These are phyloP conservation scores for Aspergillus thermomutatus DNA, from an alignment of 2,329 filamentous ascomycete species.

Conservation along the genomic window DNA sequence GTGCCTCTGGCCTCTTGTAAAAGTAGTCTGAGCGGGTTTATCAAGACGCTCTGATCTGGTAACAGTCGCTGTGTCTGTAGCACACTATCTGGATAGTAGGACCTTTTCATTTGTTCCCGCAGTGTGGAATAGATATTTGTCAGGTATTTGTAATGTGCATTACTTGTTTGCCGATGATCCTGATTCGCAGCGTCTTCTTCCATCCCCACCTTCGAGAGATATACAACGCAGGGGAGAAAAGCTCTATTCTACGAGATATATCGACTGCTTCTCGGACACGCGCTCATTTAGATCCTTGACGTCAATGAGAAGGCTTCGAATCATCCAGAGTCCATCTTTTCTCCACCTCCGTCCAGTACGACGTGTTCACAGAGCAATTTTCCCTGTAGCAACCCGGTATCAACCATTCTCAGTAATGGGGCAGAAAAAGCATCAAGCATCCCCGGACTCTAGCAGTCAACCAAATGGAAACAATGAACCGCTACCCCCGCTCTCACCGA, in stretches of 20 bases:
- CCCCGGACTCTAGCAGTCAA: neutral
- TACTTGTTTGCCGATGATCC: neutral
- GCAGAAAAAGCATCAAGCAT: neutral
- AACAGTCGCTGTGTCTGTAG: too few relatives aligned
- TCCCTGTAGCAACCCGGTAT: neutral
- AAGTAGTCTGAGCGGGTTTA: neutral
- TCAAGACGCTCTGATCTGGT: too few relatives aligned
- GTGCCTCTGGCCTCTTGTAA: neutral
- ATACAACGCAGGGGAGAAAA: neutral
- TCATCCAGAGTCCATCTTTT: neutral
- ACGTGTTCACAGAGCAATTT: neutral
- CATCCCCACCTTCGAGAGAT: neutral
- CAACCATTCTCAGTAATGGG: neutral
- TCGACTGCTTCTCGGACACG: neutral
- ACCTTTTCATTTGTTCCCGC: too few relatives aligned
- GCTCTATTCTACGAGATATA: neutral
- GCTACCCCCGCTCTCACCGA: constrained; percentile 61
- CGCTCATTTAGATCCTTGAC: neutral
- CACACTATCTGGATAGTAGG: too few relatives aligned
- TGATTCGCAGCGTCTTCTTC: neutral
- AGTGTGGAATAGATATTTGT: neutral
- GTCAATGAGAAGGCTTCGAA: neutral
- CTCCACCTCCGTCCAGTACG: neutral
- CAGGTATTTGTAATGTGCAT: neutral
- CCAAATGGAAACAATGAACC: constrained; percentile 13